Conservation (phyloP, 2,329 filamentous ascomycete species). For the Colletotrichum eleusines region DNA sequence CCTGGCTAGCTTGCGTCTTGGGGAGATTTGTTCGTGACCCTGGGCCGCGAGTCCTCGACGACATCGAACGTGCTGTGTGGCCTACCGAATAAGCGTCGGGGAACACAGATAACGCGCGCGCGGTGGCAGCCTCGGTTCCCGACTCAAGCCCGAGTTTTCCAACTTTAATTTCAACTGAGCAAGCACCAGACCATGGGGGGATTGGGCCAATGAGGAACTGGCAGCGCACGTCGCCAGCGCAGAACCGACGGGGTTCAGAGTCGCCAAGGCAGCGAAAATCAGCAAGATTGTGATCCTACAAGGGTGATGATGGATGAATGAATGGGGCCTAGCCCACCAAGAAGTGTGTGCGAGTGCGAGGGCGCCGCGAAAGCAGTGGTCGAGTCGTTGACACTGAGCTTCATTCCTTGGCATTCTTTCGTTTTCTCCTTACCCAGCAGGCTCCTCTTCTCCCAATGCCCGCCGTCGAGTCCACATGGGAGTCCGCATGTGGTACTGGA, state of each 20-base stretch:
- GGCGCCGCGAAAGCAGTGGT: slow-evolving; percentile 5
- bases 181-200: not conserved
- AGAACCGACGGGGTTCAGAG: not conserved
- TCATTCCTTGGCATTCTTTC: slow-evolving; percentile 21
- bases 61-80: not conserved
- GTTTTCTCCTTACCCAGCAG: not conserved
- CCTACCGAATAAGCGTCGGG: not conserved
- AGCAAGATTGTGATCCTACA: slow-evolving; percentile 21
- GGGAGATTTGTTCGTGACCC: not conserved
- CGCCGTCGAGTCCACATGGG: slow-evolving; percentile 5
- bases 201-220: not conserved
- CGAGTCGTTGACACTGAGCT: slow-evolving; percentile 4
- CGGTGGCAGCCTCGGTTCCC: not conserved
- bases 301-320: slow-evolving; percentile 9
- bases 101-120: not conserved
- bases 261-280: slow-evolving; percentile 24
- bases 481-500: slow-evolving; percentile 14
- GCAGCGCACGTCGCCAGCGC: not conserved
- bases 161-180: slow-evolving; percentile 15
- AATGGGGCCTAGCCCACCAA: slow-evolving; percentile 23
- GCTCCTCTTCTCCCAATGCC: slow-evolving; percentile 14
- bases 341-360: slow-evolving; percentile 4
- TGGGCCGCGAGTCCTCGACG: not conserved
- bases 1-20: not conserved
- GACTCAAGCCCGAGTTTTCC: slow-evolving; percentile 20